Base-by-base conservation (phyloP, 257 asterid genomes). In the Linaria vulgaris region DNA sequence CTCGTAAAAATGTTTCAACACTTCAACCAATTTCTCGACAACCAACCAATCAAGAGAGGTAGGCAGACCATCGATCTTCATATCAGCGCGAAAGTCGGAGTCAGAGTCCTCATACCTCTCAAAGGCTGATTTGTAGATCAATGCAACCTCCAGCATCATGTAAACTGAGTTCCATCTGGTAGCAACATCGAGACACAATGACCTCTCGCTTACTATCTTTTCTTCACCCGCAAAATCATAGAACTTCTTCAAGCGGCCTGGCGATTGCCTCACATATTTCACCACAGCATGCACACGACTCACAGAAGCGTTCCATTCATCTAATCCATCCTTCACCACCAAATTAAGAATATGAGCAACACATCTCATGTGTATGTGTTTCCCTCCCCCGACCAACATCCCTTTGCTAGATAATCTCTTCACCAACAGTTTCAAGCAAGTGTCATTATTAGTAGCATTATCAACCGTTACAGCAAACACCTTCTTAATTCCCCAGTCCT, bases 381-480 rank as follows among this genome's bases (percentile, higher is more conserved):
- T 53, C 0, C 59, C 39, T 6, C 34, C 34, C 6, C 3, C 3
- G 4, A 3, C 34, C 34, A 27, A 27, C 6, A 27, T 27, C 34
- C 34, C 34, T 27, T 27, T 27, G 3, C 34, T 27, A 2, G 34
- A 3, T 2, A 2, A 27, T 6, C 34, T 27, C 34, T 27, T 27
- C 34, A 27, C 34, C 6, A 27, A 2, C 3, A 2, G 34, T 13
- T 15, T 15, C 19, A 47, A 6, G 46, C 16, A 10, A 51, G 45
- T 10, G 31, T 17, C 25, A 17, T 38, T 56, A 2, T 53, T 54
- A 21, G 21, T 31, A 3, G 55, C 47, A 38, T 70, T 70, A n/a
- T 70, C 55, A 31, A 63, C n/a, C 5, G 51, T 55, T n/a, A 64
- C 11, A 0, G 62, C 10, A 25, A 56, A 64, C 1, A 49, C 3